Base-by-base conservation (phyloP, 371 early-diverging fungal genomes). In the Syncephalastrum contaminatum region DNA sequence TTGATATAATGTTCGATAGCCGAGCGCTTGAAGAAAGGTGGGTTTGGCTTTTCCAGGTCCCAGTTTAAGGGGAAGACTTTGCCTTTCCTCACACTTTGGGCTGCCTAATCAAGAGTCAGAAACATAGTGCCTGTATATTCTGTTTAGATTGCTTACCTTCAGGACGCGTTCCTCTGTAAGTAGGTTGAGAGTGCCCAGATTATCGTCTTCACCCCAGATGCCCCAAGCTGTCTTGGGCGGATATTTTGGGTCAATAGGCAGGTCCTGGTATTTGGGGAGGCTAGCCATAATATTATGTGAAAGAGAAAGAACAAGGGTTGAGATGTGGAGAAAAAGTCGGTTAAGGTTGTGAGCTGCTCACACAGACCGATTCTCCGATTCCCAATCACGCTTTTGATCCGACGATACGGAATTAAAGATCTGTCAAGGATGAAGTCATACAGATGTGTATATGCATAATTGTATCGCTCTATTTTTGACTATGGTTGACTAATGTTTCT, bases 201-300 rank as follows among this genome's bases (percentile, higher is more conserved):
- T 68, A 22, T 77, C 77, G 22, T 73, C 73, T 39, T 73, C 62
- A 1, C 77, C 77, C 77, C 77, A 76, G 1, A 76, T 4, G 22
- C 77, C 77, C 77, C 77, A 76, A 15, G 77, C 70, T 12, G 73
- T 61, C 12, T 55, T 41, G 20, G 51, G 50, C 13, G 63, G 63
- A 46, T 66, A 59, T 27, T 61, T 62, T 2, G 60, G 54, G 16
- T 67, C 57, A 42, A 67, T 59, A 12, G 67, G 63, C 16, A 67
- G 42, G 40, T 67, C 54, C n/a, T 67, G 54, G 40, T 53, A 67
- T 4, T 45, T 43, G 22, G 66, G 66, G 19, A 64, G 56, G 5
- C 27, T 19, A 19, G 36, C 30, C 19, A 16, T 52, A 18, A 42
- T 5, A 16, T 40, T 4, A 14, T 22, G 16, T 40, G 30, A 3